These are phyloP conservation scores for Auricularia sp. DNA, from an alignment of 768 basidiomycete species.

Conservation along the genomic window DNA sequence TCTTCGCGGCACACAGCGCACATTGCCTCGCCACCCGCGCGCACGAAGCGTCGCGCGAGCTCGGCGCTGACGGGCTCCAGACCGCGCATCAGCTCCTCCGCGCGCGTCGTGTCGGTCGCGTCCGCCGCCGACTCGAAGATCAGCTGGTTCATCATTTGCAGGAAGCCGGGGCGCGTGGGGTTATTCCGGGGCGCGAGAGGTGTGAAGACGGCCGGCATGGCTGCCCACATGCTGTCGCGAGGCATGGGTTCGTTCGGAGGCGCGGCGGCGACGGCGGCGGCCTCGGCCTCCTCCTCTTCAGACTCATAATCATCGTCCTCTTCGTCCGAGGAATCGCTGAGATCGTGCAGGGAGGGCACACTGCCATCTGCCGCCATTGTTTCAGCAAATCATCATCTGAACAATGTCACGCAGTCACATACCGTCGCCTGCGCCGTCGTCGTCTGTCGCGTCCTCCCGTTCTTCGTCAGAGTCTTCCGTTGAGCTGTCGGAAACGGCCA, in stretches of 20 bases:
- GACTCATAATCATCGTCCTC: neutral
- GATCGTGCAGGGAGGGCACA: neutral
- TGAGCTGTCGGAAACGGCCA: neutral
- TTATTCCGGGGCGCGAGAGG: neutral
- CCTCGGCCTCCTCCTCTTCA: neutral
- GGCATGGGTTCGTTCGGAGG: too few relatives aligned
- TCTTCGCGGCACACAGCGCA: conserved; percentile 3
- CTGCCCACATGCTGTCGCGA: neutral
- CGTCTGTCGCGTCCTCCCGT: neutral
- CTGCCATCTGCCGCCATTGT: neutral
- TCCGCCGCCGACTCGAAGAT: neutral
- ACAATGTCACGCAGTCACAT: neutral
- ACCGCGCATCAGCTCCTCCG: conserved; percentile 4
- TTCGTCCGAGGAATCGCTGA: neutral
- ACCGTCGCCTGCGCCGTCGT: neutral
- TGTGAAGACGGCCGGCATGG: neutral
- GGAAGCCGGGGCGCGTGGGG: neutral
- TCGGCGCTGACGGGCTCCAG: conserved; percentile 5
- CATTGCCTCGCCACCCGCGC: neutral
- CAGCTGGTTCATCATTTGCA: neutral
- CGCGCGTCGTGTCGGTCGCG: neutral
- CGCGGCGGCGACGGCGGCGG: too few relatives aligned
- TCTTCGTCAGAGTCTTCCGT: neutral
- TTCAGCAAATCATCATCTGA: too few relatives aligned
- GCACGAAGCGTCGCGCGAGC: neutral